Conservation (phyloP, 129 eudicot genomes). For the Pittosporum tobira region DNA sequence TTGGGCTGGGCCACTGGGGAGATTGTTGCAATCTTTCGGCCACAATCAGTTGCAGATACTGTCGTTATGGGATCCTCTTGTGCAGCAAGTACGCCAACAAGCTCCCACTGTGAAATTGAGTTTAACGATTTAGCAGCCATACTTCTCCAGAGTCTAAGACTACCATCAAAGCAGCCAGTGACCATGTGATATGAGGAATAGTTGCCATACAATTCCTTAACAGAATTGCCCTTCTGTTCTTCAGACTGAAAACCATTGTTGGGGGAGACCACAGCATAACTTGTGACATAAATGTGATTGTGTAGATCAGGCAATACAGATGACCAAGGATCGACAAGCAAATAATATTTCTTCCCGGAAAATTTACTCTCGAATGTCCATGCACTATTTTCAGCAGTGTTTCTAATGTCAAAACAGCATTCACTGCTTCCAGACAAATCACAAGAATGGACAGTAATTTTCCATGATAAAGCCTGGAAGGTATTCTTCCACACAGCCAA, state of each 20-base stretch:
- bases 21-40: constrained; percentile 70
- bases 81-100: constrained; percentile 57
- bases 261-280: constrained; percentile 48
- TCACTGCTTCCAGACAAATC: constrained; percentile 29
- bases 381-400: constrained; percentile 16
- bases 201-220: constrained; percentile 21
- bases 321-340: constrained; percentile 45
- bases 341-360: constrained; percentile 40
- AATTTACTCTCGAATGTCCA: constrained; percentile 36
- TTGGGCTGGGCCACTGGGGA: constrained; percentile 23
- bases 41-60: constrained; percentile 48
- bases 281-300: constrained; percentile 35
- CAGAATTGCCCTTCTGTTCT: constrained; percentile 23
- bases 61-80: constrained; percentile 43
- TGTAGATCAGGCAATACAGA: constrained; percentile 49
- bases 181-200: constrained; percentile 55
- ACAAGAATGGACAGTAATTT: constrained; percentile 39
- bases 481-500: constrained; percentile 52
- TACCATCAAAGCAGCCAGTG: constrained; percentile 78
- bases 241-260: constrained; percentile 16
- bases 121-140: constrained; percentile 18
- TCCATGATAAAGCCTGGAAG: constrained; percentile 75
- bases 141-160: constrained; percentile 75
- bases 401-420: constrained; percentile 17
- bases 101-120: constrained; percentile 52